Conservation (phyloP, 106 monocot genomes). For the Apostasia shenzhenica region DNA sequence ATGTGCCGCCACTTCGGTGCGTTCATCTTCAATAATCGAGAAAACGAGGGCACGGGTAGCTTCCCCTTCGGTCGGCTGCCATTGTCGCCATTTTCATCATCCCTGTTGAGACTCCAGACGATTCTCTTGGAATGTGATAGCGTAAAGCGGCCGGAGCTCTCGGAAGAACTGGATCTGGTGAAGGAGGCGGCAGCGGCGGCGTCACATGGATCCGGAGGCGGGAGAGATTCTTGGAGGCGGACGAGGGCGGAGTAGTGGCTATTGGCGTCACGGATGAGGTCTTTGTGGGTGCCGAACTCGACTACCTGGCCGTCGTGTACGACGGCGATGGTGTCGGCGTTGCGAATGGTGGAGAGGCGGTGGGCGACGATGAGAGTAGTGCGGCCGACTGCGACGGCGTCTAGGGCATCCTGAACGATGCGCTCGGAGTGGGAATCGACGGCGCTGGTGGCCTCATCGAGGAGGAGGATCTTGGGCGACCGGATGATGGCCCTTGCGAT, state of each 20-base stretch:
- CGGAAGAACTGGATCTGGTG: conserved; percentile 9
- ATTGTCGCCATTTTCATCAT: not conserved
- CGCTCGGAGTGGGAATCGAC: conserved; percentile 64
- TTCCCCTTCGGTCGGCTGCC: not conserved
- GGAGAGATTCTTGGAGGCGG: conserved; percentile 21
- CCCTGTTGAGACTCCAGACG: not conserved
- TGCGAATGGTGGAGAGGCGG: conserved; percentile 65
- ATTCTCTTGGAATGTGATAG: conserved; percentile 17
- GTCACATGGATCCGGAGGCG: not conserved
- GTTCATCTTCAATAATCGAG: conserved; percentile 42
- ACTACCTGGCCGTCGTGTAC: conserved; percentile 44
- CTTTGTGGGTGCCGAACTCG: conserved; percentile 61
- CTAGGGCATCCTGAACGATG: conserved; percentile 59
- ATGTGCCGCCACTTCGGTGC: conserved; percentile 49
- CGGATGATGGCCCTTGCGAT: conserved; percentile 68
- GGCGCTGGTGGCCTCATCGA: conserved; percentile 78
- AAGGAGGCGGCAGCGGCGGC: not conserved
- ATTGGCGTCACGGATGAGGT: conserved; percentile 36
- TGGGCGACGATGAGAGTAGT: conserved; percentile 70
- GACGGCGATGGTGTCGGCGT: conserved; percentile 53
- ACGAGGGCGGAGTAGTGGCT: conserved; percentile 52
- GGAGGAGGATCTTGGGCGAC: conserved; percentile 58
- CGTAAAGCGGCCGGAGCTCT: conserved; percentile 29
- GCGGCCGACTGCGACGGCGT: conserved; percentile 38
- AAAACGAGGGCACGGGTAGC: conserved; percentile 37